Percentiles rank a stretch among this genome's conserved stretches.
phyloP scores from a whole-genome alignment of 495 filamentous ascomycete species.

The Rhizodiscina lignyota region DNA sequence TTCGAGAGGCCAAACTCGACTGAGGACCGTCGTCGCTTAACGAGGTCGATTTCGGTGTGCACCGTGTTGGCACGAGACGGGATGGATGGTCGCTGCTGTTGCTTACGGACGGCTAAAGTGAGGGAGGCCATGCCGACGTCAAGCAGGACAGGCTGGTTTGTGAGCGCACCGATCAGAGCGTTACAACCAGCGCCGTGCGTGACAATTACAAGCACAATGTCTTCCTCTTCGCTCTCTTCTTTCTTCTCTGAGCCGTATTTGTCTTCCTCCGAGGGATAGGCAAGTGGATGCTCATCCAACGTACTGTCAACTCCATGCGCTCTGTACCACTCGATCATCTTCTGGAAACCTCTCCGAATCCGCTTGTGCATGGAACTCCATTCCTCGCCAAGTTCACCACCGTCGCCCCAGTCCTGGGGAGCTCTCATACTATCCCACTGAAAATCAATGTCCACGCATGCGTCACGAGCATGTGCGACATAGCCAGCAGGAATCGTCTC shows the following conservation, averaged over 20 bases:
- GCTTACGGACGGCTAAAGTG: conserved; percentile 38
- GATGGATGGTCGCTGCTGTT: conserved; percentile 6
- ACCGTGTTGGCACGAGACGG: conserved; percentile 2
- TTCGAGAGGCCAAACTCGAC: conserved; percentile 28
- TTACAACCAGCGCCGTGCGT: conserved; percentile 98
- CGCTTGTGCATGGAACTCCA: conserved; percentile 90
- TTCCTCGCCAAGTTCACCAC: conserved; percentile 80
- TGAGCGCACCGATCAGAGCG: conserved; percentile 80
- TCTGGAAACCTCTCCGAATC: conserved; percentile 58
- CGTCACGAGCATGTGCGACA: conserved; percentile 80
- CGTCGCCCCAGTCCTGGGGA: conserved; percentile 64
- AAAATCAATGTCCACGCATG: conserved; percentile 71
- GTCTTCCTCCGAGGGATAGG: conserved; percentile 10
- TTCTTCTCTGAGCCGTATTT: conserved; percentile 18
- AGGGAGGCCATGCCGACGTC: conserved; percentile 83
- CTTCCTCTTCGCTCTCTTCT: conserved; percentile 37
- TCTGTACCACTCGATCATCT: conserved; percentile 70
- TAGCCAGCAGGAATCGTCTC: conserved; percentile 76
- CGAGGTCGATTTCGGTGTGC: conserved; percentile 11
- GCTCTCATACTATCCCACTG: conserved; percentile 85
- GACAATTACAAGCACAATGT: conserved; percentile 76
- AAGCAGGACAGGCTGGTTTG: conserved; percentile 70
- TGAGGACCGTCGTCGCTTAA: conserved; percentile 11
- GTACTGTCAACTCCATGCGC: conserved; percentile 27
- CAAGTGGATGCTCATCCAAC: conserved; percentile 4